These are phyloP conservation scores for Lachnellula arida DNA, from an alignment of 2,329 filamentous ascomycete genomes.

Conservation along the genomic window DNA sequence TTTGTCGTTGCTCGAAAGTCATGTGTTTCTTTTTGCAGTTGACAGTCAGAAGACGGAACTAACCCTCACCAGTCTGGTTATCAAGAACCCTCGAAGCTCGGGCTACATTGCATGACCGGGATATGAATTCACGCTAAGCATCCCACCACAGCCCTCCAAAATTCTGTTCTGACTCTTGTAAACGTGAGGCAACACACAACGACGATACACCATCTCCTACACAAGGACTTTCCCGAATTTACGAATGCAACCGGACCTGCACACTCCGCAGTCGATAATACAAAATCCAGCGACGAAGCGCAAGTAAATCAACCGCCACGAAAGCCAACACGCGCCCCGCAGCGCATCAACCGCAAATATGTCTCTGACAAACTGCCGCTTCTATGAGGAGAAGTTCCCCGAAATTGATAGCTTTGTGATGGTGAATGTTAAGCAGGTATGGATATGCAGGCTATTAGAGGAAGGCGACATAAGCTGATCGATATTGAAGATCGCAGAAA, in stretches of 20 bases:
- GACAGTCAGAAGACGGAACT: conserved; percentile 2
- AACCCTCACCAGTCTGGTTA: not conserved
- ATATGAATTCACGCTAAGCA: no score
- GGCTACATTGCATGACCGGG: not conserved
- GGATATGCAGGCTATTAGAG: conserved; percentile 24
- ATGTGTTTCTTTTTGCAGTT: not conserved
- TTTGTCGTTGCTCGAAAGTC: not conserved
- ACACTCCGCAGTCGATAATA: not conserved
- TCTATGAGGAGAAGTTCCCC: conserved; percentile 96
- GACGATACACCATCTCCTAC: not conserved
- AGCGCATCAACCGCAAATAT: conserved; percentile 55
- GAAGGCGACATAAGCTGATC: not conserved
- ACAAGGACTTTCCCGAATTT: not conserved
- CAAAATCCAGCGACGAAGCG: conserved; percentile 13
- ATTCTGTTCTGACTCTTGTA: not conserved
- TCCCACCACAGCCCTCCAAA: not conserved
- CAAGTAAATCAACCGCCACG: conserved; percentile 8
- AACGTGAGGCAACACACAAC: not conserved
- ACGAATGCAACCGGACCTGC: not conserved
- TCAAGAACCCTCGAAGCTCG: no score
- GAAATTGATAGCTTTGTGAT: conserved; percentile 99
- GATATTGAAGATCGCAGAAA: conserved; percentile 78
- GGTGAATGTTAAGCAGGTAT: conserved; percentile 98
- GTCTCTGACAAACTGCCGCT: conserved; percentile 95
- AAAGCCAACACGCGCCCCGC: conserved; percentile 14